A percentile compares a stretch with the other conserved stretches of the same genome.
These are phyloP conservation scores for Chrysosphaeria jannelii DNA, from an alignment of 2,329 filamentous ascomycete species.

Conservation along the genomic window DNA sequence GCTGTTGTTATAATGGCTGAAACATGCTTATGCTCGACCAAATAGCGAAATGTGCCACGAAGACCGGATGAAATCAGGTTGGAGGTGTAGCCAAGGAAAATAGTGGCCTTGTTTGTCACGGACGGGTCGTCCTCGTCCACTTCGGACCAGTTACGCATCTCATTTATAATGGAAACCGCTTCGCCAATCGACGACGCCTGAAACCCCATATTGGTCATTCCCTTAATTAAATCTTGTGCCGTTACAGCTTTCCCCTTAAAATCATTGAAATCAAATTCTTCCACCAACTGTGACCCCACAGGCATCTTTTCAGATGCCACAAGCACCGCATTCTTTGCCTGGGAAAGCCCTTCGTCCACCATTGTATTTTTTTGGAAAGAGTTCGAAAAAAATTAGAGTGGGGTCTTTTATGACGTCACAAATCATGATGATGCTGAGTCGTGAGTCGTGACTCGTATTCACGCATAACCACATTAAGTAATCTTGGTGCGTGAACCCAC, in stretches of 20 bases:
- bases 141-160: conserved; percentile 58
- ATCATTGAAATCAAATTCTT: conserved; percentile 77
- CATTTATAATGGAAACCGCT: conserved; percentile 73
- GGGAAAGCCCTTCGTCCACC: no score
- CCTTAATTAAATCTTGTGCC: conserved; percentile 52
- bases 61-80: conserved; percentile 93
- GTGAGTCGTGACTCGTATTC: no score
- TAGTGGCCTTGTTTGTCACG: conserved; percentile 53
- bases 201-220: conserved; percentile 65
- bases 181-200: conserved; percentile 45
- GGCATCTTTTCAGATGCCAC: conserved; percentile 62
- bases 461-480: no score
- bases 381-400: no score
- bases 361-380: no score
- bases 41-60: conserved; percentile 67
- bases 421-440: no score
- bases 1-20: conserved; percentile 86
- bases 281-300: conserved; percentile 45
- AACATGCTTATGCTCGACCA: conserved; percentile 77
- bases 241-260: conserved; percentile 48
- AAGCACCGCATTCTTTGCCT: conserved; percentile 53
- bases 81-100: conserved; percentile 91
- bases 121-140: conserved; percentile 26
- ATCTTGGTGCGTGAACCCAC: no score
- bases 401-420: no score